Conservation (phyloP, 1,284 basidiomycete genomes). For the Pseudozyma flocculosa region DNA sequence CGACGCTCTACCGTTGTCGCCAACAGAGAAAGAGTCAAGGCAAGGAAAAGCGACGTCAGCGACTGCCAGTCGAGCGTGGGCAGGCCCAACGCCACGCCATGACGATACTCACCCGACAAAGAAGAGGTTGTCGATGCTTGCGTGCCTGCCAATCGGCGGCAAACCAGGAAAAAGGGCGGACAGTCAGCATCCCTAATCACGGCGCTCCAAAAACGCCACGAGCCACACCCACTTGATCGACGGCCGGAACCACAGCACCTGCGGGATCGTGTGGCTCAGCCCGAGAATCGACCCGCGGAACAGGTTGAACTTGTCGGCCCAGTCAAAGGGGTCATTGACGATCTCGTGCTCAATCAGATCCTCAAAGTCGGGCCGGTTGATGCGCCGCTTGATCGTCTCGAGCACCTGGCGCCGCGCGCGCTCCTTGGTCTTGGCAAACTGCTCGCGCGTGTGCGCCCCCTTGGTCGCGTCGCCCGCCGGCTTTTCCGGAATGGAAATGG, state of each 20-base stretch:
- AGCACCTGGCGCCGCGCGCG: slow-evolving; percentile 45
- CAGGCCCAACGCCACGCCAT: too few relatives aligned
- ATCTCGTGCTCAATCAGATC: slow-evolving; percentile 41
- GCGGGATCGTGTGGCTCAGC: slow-evolving; percentile 58
- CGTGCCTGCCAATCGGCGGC: slow-evolving; percentile 26
- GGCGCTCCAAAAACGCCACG: background rate
- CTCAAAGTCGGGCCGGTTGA: slow-evolving; percentile 41
- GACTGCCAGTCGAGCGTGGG: too few relatives aligned
- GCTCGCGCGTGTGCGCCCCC: slow-evolving; percentile 33
- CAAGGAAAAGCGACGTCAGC: background rate
- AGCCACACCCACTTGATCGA: slow-evolving; percentile 45
- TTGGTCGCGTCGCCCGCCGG: slow-evolving; percentile 20
- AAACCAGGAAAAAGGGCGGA: too few relatives aligned
- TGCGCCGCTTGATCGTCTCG: slow-evolving; percentile 35
- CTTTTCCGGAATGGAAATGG: slow-evolving; percentile 43
- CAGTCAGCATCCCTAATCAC: background rate
- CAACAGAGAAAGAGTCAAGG: background rate
- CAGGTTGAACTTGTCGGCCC: slow-evolving; percentile 59
- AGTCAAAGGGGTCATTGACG: slow-evolving; percentile 58
- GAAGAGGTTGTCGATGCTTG: slow-evolving; percentile 51
- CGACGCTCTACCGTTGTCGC: slow-evolving; percentile 34
- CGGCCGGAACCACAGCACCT: slow-evolving; percentile 56
- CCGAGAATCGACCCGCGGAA: slow-evolving; percentile 60
- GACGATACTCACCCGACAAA: slow-evolving; percentile 57
- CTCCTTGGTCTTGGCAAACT: slow-evolving; percentile 21